phyloP scores from a whole-genome alignment of 2,329 filamentous ascomycete genomes.

The Diplodia scrobiculata region DNA sequence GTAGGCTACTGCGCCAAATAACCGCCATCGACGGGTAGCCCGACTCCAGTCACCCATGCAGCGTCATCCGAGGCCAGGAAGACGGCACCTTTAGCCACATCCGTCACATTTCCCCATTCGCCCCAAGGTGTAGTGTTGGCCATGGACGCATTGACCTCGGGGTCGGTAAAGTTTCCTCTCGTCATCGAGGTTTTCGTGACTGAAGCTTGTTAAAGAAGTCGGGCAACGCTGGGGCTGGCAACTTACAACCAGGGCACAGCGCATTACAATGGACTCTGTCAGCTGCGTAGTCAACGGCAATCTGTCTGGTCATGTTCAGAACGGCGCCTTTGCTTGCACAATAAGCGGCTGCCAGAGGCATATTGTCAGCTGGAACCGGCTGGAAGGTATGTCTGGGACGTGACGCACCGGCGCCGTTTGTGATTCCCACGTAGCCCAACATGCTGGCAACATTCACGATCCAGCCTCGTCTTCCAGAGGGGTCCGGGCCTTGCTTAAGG shows the following conservation, averaged over 20 bases:
- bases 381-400: no score
- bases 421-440: conserved; percentile 39
- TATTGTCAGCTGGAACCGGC: conserved; percentile 29
- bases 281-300: conserved; percentile 49
- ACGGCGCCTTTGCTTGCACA: conserved; percentile 54
- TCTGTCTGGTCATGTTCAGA: conserved; percentile 50
- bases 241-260: conserved; percentile 49
- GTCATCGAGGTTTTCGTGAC: conserved; percentile 43
- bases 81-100: conserved; percentile 43
- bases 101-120: conserved; percentile 33
- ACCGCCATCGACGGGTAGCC: conserved; percentile 49
- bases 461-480: conserved; percentile 41
- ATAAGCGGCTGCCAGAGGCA: conserved; percentile 41
- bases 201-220: conserved; percentile 26
- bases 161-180: conserved; percentile 37
- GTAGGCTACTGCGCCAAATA: conserved; percentile 34
- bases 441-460: conserved; percentile 46
- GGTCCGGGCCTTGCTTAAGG: conserved; percentile 40
- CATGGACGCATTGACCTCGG: conserved; percentile 16
- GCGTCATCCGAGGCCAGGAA: conserved; percentile 52
- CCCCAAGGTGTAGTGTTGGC: conserved; percentile 38
- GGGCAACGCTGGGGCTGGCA: not conserved
- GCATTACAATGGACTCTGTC: conserved; percentile 50
- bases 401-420: not conserved
- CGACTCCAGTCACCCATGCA: conserved; percentile 47